phyloP scores from a whole-genome alignment of 108 stramenopile genomes.

The Aurantiochytrium sp. region DNA sequence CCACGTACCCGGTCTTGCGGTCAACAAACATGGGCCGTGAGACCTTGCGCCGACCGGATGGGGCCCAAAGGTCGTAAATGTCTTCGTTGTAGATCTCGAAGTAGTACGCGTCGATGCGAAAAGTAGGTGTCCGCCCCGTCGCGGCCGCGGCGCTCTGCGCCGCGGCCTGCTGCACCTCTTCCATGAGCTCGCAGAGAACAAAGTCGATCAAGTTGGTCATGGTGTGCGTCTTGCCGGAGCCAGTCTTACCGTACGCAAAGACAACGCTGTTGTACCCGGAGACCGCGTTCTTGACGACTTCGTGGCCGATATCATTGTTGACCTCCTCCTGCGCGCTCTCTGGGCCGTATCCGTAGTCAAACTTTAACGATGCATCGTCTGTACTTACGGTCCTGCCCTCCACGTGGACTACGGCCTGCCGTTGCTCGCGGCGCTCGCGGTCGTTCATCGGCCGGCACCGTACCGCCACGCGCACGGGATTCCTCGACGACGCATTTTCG shows the following conservation, averaged over 20 bases:
- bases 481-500: background rate
- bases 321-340: background rate
- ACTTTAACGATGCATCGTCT: background rate
- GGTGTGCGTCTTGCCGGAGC: background rate
- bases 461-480: conserved; percentile 56
- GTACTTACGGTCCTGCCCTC: background rate
- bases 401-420: background rate
- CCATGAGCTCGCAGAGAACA: background rate
- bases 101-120: background rate
- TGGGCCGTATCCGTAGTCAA: background rate
- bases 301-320: background rate
- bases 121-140: background rate
- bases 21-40: background rate
- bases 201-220: background rate
- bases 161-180: background rate
- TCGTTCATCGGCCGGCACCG: conserved; percentile 53
- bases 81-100: background rate
- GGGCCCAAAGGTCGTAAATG: background rate
- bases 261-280: background rate
- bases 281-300: background rate
- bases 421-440: background rate
- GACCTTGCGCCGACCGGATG: background rate
- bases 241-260: background rate
- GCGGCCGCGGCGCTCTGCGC: background rate
- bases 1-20: background rate